Percentiles rank a stretch among this genome's conserved stretches.
Conservation (phyloP, 2,329 filamentous ascomycete genomes). For the Trichoderma arundinaceum region DNA sequence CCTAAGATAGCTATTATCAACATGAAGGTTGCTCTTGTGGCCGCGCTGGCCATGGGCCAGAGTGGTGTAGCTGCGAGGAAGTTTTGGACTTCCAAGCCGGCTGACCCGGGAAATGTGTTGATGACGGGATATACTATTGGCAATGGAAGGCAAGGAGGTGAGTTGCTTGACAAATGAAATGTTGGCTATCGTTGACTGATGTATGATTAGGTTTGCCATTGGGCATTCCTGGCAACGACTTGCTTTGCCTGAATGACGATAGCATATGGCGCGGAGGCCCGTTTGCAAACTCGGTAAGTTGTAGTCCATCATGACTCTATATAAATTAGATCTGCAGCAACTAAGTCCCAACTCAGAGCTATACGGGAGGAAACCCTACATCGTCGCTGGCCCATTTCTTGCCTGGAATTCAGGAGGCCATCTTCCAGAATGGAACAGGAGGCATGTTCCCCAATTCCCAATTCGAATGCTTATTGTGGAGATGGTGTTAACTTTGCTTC, state of each 20-base stretch:
- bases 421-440: constrained; percentile 57
- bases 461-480: background rate
- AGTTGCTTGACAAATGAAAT: background rate
- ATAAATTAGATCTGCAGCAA: background rate
- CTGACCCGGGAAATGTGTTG: constrained; percentile 35
- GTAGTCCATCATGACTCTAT: background rate
- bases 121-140: constrained; percentile 53
- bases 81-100: constrained; percentile 28
- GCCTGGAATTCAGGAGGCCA: constrained; percentile 51
- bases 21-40: constrained; percentile 10
- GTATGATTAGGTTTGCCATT: constrained; percentile 44
- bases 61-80: constrained; percentile 16
- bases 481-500: background rate
- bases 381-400: constrained; percentile 44
- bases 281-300: constrained; percentile 49
- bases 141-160: constrained; percentile 55
- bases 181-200: background rate
- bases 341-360: constrained; percentile 41
- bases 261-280: constrained; percentile 58
- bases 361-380: constrained; percentile 54
- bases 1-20: background rate
- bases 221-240: constrained; percentile 50
- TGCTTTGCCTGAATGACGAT: constrained; percentile 54
- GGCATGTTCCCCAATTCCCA: constrained; percentile 38
- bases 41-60: constrained; percentile 18